Evolutionary conservation across 176 grass and related monocot species (phyloP).

Genomic region (maize (Zea mays)): Zm-B73-REFERENCE-NAM-5.0 NC_050098.1:223728501-223729000

Average conservation of each 20-base stretch:
- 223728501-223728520: too few species aligned
- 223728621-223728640: neutral
- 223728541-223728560: too few species aligned
- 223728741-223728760: slow-evolving; percentile 75
- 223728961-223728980: slow-evolving; percentile 27
- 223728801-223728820: neutral
- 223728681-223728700: neutral
- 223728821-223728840: neutral
- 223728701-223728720: slow-evolving; percentile 1
- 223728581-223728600: neutral
- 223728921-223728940: slow-evolving; percentile 14
- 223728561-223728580: neutral
- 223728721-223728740: slow-evolving; percentile 62
- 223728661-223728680: neutral
- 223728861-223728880: slow-evolving; percentile 29
- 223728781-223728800: slow-evolving; percentile 28
- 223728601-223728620: neutral
- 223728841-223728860: neutral
- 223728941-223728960: slow-evolving; percentile 18
- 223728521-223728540: too few species aligned
- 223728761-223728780: slow-evolving; percentile 1
- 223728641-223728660: slow-evolving; percentile 7
- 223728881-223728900: slow-evolving; percentile 38
- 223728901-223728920: slow-evolving; percentile 14
- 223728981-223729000: slow-evolving; percentile 37